Conservation (phyloP, 805 yeast genomes). For the Grigorovia humatica region DNA sequence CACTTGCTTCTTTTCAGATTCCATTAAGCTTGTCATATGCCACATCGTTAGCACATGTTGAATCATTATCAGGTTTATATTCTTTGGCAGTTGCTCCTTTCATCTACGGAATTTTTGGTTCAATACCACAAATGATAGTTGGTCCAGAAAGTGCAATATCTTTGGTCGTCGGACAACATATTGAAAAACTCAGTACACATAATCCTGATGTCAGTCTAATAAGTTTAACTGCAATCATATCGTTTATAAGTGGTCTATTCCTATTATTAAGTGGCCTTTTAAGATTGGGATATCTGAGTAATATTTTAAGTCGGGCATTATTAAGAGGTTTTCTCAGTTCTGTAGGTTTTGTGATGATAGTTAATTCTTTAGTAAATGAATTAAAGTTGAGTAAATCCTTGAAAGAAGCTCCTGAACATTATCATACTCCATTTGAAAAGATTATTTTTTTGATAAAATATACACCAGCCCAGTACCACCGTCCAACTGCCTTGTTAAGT, state of each 20-base stretch:
- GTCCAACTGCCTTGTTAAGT: constrained; percentile 54
- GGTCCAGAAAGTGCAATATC: constrained; percentile 91
- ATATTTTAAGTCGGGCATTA: constrained; percentile 64
- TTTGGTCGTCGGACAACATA: constrained; percentile 69
- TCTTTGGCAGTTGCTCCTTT: constrained; percentile 71
- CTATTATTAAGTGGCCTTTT: constrained; percentile 65
- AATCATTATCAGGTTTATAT: constrained; percentile 68
- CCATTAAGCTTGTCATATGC: constrained; percentile 72
- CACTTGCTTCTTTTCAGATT: constrained; percentile 83
- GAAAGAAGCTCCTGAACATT: constrained; percentile 38
- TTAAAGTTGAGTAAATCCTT: constrained; percentile 51
- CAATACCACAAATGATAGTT: constrained; percentile 81
- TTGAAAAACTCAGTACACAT: constrained; percentile 44
- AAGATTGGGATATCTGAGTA: constrained; percentile 80
- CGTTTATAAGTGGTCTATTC: constrained; percentile 66
- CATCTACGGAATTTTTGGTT: constrained; percentile 67
- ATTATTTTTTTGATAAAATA: constrained; percentile 45
- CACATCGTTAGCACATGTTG: constrained; percentile 72
- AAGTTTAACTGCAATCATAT: constrained; percentile 54
- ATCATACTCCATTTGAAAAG: constrained; percentile 67
- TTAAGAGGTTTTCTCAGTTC: constrained; percentile 79
- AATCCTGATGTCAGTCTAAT: constrained; percentile 35
- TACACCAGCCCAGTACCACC: constrained; percentile 37
- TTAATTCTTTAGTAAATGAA: constrained; percentile 63
- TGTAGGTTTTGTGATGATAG: constrained; percentile 73